Evolutionary conservation across 208 protist genomes (phyloP).

Genomic region (Trichomonas tenax): DNA sequence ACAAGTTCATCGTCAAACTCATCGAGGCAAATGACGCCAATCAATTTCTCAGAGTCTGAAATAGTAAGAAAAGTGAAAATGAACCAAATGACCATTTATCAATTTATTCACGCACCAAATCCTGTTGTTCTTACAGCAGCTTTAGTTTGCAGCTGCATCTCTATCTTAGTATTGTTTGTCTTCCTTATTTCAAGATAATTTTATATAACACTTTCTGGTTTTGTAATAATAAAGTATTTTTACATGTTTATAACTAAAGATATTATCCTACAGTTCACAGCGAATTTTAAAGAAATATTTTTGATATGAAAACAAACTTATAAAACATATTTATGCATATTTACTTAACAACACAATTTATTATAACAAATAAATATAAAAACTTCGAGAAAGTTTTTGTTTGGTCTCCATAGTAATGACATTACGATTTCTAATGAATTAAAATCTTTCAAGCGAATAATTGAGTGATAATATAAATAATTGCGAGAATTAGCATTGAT

Average conservation of each 20-base stretch:
- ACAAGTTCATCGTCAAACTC: not conserved
- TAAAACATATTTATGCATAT: no score
- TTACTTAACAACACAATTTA: no score
- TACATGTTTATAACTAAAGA: no score
- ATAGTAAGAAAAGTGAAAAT: not conserved
- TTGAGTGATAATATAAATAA: not conserved
- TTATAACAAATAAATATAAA: no score
- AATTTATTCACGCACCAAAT: not conserved
- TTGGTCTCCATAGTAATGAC: no score
- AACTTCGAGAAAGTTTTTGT: no score
- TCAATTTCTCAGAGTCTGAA: not conserved
- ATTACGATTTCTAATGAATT: no score
- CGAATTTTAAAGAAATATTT: no score
- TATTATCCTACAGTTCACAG: no score
- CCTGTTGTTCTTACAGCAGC: not conserved
- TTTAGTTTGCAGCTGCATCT: not conserved
- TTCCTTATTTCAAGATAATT: not conserved
- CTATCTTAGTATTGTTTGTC: not conserved
- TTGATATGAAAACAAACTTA: no score
- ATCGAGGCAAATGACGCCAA: not conserved
- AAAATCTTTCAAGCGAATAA: not conserved
- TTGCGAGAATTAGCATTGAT: not conserved
- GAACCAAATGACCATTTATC: not conserved
- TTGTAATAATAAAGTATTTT: no score
- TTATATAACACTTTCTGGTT: not conserved